Base-by-base conservation (phyloP, 2,329 filamentous ascomycete species). In the Pseudogymnoascus sp. region DNA sequence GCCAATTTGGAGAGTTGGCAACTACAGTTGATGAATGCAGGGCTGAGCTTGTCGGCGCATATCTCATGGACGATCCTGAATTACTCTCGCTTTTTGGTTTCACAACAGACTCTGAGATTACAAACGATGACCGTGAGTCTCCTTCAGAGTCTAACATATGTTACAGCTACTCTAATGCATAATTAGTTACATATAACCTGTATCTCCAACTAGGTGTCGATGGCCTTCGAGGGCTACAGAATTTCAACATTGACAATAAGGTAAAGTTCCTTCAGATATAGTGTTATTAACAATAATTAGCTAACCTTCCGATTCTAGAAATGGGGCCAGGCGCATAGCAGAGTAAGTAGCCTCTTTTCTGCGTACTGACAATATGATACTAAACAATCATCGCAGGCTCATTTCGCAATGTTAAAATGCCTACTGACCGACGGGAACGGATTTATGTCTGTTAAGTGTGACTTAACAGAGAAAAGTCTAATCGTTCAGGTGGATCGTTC, bases 331-430 rank as follows among this genome's bases (percentile, higher is more conserved):
- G 76, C 75, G 14, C 78, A 80, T 66, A 73, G 70, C 59, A 67
- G 70, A 21, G 76, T 75, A 67, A 68, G 67, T 64, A 31, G 12
- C 62, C 60, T 23, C 12, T 16, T n/a, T 38, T 28, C 62, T 5
- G 11, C 18, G 46, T 61, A 12, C n/a, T 28, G 36, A 40, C 37
- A 14, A 38, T 62, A 8, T 53, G 42, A 37, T 62, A 36, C 63
- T 63, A 53, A 38, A 21, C 53, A 8, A 36, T 4, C n/a, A 78
- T 76, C 10, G 74, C 74, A 86, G 76, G 84, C 83, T 4, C 82
- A 84, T 65, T 88, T 83, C 73, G 81, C 82, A n/a, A 87, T 88
- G 66, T 75, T 88, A 10, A 82, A 81, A 66, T 81, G 80, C 61
- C 82, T 88, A 67, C 78, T 88, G 18, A 77, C 76, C 25, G 78